Conservation (phyloP, 2,329 filamentous ascomycete species). For the Chaetomiaceae sp. region DNA sequence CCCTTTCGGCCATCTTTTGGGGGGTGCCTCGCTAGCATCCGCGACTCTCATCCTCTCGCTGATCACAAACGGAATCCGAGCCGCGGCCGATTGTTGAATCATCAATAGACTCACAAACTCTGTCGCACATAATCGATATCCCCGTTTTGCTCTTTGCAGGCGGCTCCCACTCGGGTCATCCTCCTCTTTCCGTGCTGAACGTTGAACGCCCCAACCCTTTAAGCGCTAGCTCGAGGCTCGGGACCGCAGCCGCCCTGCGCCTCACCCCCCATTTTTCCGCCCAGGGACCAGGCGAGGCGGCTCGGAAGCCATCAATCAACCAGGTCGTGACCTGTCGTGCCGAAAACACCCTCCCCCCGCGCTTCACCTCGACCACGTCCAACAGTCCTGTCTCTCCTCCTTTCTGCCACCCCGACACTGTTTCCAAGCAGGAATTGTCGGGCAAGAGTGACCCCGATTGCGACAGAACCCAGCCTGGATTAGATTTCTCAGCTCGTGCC, state of each 20-base stretch:
- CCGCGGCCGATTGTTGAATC: too few species aligned
- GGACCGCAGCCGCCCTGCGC: constrained; percentile 25
- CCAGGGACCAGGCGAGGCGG: not conserved
- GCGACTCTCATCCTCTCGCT: too few species aligned
- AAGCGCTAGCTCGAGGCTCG: constrained; percentile 10
- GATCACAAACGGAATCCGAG: too few species aligned
- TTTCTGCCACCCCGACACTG: not conserved
- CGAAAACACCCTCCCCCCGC: not conserved
- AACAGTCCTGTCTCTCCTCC: not conserved
- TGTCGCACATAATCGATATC: too few species aligned
- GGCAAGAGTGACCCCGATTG: not conserved
- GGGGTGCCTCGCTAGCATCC: not conserved
- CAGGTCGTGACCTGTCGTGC: not conserved
- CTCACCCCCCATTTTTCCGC: constrained; percentile 17
- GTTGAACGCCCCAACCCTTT: not conserved
- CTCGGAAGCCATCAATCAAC: not conserved
- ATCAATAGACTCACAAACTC: too few species aligned
- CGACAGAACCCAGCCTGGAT: not conserved
- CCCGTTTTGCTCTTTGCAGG: not conserved
- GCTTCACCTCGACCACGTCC: not conserved
- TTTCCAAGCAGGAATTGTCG: not conserved
- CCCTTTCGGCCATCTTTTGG: too few species aligned
- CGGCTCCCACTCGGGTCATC: not conserved
- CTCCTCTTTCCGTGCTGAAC: too few species aligned
- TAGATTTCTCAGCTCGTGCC: constrained; percentile 5